Base-by-base conservation (phyloP, 768 basidiomycete genomes). In the Pisolithus orientalis region DNA sequence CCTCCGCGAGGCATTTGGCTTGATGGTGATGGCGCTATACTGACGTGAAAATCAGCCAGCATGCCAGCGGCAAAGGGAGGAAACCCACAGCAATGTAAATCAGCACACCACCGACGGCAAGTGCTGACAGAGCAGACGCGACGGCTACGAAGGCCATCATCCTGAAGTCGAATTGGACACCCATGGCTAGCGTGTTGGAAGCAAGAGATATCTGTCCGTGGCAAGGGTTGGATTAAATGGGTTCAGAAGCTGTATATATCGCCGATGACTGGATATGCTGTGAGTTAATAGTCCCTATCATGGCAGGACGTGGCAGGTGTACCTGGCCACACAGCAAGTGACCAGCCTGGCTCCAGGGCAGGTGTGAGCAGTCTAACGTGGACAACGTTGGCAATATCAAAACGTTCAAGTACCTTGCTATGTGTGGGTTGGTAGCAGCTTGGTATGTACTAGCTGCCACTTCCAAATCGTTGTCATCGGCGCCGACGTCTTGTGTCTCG, bases 131-230 rank as follows among this genome's bases (percentile, higher is more conserved):
- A 45, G 56, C 50, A 11, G 68, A 68, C 13, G 61, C 48, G 52
- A 67, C 58, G 37, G 67, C 63, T 29, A 67, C 61, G 55, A 70
- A 65, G 21, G 62, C 55, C 37, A 70, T 45, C 27, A 51, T 57
- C 8, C 58, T 53, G 53, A 63, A 68, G 51, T 50, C 44, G 50
- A 65, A 62, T 16, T 37, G 32, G 25, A 31, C 16, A 24, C 3
- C 14, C 25, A 8, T 13, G 21, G 21, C 17, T 24, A 3, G 24
- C 10, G 24, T 11, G 31, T 31, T 39, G 21, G 37, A 38, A 46
- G 6, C 17, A 16, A 39, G 9, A 29, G 37, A 27, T 44, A 46
- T 28, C 28, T n/a, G 37, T 31, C 6, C 8, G 16, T 21, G 32
- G 44, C 16, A 44, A 27, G 4, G 17, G 3, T 37, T 11, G 48